Conservation (phyloP, 768 basidiomycete genomes). For the Roridomyces roridus region DNA sequence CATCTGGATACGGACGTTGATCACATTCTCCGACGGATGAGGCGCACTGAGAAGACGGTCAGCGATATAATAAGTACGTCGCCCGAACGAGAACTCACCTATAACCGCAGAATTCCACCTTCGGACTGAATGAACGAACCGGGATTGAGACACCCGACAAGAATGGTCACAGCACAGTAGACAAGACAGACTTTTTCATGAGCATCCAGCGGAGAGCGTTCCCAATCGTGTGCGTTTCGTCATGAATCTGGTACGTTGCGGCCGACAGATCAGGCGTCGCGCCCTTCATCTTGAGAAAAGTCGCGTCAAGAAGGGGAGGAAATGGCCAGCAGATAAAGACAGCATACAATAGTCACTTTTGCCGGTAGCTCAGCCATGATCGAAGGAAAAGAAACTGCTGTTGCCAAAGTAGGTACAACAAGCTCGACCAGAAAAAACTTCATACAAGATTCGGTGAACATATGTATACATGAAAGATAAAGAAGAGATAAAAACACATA, state of each 20-base stretch:
- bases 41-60: slow-evolving; percentile 62
- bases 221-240: slow-evolving; percentile 96
- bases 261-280: slow-evolving; percentile 82
- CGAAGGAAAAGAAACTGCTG: no score
- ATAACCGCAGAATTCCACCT: slow-evolving; percentile 98
- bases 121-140: slow-evolving; percentile 86
- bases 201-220: slow-evolving; percentile 97
- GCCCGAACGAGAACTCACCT: slow-evolving; percentile 62
- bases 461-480: no score
- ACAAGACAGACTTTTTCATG: slow-evolving; percentile 89
- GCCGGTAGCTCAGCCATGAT: slow-evolving; percentile 1
- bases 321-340: background rate
- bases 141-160: no score
- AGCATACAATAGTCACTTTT: slow-evolving; percentile 9
- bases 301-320: background rate
- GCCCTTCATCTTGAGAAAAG: slow-evolving; percentile 73
- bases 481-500: no score
- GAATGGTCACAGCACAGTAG: no score
- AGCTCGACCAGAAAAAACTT: no score
- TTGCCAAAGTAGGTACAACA: no score
- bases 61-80: no score
- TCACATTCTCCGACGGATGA: slow-evolving; percentile 96
- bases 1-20: slow-evolving; percentile 99
- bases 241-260: slow-evolving; percentile 89
- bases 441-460: no score